phyloP scores from a whole-genome alignment of 148 eudicot species.

The Fagopyrum tataricum region DNA sequence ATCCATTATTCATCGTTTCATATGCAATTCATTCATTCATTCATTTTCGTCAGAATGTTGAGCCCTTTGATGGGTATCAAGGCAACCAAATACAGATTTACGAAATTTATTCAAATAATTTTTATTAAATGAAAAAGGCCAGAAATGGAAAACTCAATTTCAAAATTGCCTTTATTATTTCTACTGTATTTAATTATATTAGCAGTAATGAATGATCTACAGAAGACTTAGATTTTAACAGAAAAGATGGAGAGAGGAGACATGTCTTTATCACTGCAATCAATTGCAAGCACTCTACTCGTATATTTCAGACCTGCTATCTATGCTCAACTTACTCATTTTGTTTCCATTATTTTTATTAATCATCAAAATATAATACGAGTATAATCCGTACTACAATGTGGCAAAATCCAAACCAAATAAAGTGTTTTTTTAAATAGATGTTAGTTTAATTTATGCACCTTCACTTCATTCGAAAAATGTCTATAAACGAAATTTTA shows the following conservation, averaged over 20 bases:
- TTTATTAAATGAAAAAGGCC: conserved; percentile 12
- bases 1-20: conserved; percentile 18
- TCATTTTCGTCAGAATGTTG: conserved; percentile 27
- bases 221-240: conserved; percentile 7
- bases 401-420: too few relatives aligned
- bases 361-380: too few relatives aligned
- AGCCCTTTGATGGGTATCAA: not conserved
- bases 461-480: too few relatives aligned
- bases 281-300: conserved; percentile 23
- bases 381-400: too few relatives aligned
- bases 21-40: conserved; percentile 16
- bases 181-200: not conserved
- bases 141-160: not conserved
- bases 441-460: too few relatives aligned
- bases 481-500: too few relatives aligned
- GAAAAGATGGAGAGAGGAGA: conserved; percentile 18
- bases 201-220: conserved; percentile 10
- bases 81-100: conserved; percentile 16
- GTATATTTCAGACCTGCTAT: conserved; percentile 15
- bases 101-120: not conserved
- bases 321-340: not conserved
- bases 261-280: conserved; percentile 32
- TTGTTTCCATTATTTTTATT: too few relatives aligned
- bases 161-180: conserved; percentile 3
- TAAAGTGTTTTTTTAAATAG: too few relatives aligned